These are phyloP conservation scores for Cordyceps militaris DNA, from an alignment of 2,329 filamentous ascomycete genomes.

Conservation along the genomic window DNA sequence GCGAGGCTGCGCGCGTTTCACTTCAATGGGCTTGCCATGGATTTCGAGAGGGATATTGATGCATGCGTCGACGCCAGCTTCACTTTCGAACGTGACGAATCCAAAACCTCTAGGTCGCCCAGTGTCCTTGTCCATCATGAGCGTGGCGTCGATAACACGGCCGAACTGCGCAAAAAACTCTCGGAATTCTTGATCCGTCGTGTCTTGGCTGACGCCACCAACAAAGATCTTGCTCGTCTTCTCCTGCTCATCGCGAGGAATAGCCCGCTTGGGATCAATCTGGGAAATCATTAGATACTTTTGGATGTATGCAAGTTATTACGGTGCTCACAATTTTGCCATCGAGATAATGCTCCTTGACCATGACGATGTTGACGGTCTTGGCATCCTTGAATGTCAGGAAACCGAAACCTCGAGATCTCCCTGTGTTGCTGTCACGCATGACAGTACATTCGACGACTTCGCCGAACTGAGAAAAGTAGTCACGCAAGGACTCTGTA, in stretches of 20 bases:
- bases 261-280: conserved; percentile 98
- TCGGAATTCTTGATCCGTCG: conserved; percentile 91
- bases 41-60: conserved; percentile 82
- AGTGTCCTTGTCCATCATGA: conserved; percentile 99
- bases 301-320: neutral
- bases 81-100: conserved; percentile 96
- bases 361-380: conserved; percentile 98
- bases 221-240: conserved; percentile 99
- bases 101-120: conserved; percentile 94
- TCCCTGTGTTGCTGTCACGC: conserved; percentile 88
- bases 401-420: conserved; percentile 94
- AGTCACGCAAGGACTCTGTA: conserved; percentile 88
- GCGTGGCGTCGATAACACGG: conserved; percentile 88
- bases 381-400: conserved; percentile 96
- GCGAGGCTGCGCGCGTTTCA: conserved; percentile 93
- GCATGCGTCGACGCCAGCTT: conserved; percentile 88
- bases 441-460: conserved; percentile 99
- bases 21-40: conserved; percentile 91
- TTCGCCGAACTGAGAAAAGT: conserved; percentile 96
- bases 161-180: conserved; percentile 97
- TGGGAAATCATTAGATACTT: conserved; percentile 31
- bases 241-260: conserved; percentile 95
- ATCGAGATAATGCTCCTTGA: conserved; percentile 96
- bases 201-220: conserved; percentile 93
- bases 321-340: conserved; percentile 79